Percentiles rank a stretch among this genome's conserved stretches.
Evolutionary conservation across 23 red algal species (phyloP).

Genomic region (Gracilariopsis chorda): DNA sequence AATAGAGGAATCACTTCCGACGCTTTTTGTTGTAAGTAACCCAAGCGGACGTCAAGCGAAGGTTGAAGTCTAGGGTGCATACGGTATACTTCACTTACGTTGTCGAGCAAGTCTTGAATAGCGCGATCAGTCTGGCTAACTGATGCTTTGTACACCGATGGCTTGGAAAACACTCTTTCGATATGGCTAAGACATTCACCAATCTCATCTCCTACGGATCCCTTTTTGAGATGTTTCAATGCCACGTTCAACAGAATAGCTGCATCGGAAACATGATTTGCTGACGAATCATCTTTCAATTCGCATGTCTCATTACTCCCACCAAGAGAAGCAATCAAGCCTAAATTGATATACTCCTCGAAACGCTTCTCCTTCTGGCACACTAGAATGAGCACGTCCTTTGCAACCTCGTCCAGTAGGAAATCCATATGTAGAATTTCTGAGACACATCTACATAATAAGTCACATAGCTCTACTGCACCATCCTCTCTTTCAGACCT

Average conservation of each 20-base stretch:
- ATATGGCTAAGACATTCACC: neutral
- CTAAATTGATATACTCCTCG: no score
- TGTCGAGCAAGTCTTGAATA: slow-evolving; percentile 19
- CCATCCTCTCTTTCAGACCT: neutral
- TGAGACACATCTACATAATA: neutral
- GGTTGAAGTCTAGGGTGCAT: neutral
- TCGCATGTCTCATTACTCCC: neutral
- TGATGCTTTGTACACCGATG: neutral
- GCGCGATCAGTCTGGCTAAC: neutral
- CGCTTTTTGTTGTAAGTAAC: neutral
- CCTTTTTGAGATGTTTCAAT: neutral
- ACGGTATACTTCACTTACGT: neutral
- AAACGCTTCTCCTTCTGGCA: neutral
- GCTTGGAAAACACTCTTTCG: slow-evolving; percentile 1
- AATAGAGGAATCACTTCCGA: neutral
- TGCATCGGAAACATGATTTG: neutral
- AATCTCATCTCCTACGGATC: neutral
- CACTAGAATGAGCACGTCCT: neutral
- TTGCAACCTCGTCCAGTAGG: slow-evolving; percentile 25
- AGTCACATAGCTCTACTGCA: neutral
- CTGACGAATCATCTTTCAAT: neutral
- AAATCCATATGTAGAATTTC: slow-evolving; percentile 28
- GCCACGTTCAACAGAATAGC: neutral
- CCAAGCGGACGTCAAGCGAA: neutral
- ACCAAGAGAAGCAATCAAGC: neutral